Percentiles rank a stretch among this genome's conserved stretches.
These are phyloP conservation scores for Cicer pinnatifidum DNA, from an alignment of 306 rosid species.

Conservation along the genomic window DNA sequence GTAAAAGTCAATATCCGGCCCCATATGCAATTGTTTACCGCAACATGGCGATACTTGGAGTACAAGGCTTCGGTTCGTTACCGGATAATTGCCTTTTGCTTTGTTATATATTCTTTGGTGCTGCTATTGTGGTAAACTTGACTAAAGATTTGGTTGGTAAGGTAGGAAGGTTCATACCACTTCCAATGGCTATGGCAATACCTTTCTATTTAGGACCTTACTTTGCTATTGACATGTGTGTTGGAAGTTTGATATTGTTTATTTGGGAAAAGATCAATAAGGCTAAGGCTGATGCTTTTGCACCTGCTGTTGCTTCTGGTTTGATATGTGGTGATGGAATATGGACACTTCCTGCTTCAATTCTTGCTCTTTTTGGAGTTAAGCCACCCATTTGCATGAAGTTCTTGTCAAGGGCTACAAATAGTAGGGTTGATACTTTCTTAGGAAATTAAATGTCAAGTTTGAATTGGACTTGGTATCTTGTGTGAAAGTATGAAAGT, in stretches of 20 bases:
- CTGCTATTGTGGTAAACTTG: conserved; percentile 48
- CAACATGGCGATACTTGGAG: conserved; percentile 55
- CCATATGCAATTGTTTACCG: conserved; percentile 53
- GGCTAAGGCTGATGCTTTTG: conserved; percentile 58
- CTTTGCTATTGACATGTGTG: conserved; percentile 62
- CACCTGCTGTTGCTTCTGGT: conserved; percentile 63
- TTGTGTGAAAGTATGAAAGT: conserved; percentile 24
- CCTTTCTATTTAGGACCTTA: conserved; percentile 60
- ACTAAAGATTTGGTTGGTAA: conserved; percentile 50
- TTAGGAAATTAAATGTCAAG: conserved; percentile 44
- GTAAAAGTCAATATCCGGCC: conserved; percentile 50
- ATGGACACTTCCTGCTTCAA: conserved; percentile 61
- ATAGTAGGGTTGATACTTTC: conserved; percentile 45
- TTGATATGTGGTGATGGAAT: conserved; percentile 67
- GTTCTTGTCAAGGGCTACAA: conserved; percentile 57
- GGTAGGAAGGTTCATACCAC: conserved; percentile 55
- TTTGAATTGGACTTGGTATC: conserved; percentile 33
- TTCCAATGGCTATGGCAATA: conserved; percentile 66
- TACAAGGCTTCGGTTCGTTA: conserved; percentile 50
- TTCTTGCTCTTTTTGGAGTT: conserved; percentile 55
- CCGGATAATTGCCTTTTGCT: conserved; percentile 56
- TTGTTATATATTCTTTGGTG: conserved; percentile 51
- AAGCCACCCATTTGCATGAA: conserved; percentile 67
- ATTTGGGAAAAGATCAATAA: conserved; percentile 52
- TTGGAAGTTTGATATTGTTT: conserved; percentile 57